These are phyloP conservation scores for Starmerella floris DNA, from an alignment of 805 yeast genomes.

Conservation along the genomic window DNA sequence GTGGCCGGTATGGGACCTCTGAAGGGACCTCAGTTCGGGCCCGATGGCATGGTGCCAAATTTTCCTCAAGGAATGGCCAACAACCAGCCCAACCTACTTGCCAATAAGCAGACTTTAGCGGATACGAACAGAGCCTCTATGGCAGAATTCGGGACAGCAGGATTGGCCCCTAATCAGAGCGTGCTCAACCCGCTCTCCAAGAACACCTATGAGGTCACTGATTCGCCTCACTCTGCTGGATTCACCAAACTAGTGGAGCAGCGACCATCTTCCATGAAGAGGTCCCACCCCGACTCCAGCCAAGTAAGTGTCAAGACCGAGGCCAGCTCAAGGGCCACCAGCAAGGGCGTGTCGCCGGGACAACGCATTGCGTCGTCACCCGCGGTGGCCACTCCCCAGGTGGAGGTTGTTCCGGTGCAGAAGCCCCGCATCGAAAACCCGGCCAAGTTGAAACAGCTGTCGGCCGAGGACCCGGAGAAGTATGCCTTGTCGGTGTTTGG, in stretches of 20 bases:
- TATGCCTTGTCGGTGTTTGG: constrained; percentile 27
- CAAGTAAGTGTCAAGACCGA: background rate
- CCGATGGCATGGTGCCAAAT: background rate
- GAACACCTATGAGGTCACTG: background rate
- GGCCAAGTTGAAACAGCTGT: constrained; percentile 22
- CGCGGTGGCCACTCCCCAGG: background rate
- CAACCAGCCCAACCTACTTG: background rate
- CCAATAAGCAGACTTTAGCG: background rate
- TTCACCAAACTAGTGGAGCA: background rate
- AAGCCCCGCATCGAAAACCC: constrained; percentile 19
- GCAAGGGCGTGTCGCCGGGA: background rate
- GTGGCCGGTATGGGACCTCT: too few species aligned
- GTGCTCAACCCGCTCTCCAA: background rate
- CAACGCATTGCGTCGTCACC: background rate
- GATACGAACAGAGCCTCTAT: background rate
- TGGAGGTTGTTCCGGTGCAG: constrained; percentile 9
- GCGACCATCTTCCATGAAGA: background rate
- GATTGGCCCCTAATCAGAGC: background rate
- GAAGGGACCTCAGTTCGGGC: background rate
- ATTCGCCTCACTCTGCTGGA: background rate
- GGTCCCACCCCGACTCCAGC: background rate
- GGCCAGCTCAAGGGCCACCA: background rate
- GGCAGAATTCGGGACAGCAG: background rate
- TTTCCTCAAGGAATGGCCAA: background rate
- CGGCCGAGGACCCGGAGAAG: constrained; percentile 24